Evolutionary conservation across 2,329 filamentous ascomycete species (phyloP), one percentile per base, ranked within the genome.

Genomic region (Aureobasidium zeae): DNA sequence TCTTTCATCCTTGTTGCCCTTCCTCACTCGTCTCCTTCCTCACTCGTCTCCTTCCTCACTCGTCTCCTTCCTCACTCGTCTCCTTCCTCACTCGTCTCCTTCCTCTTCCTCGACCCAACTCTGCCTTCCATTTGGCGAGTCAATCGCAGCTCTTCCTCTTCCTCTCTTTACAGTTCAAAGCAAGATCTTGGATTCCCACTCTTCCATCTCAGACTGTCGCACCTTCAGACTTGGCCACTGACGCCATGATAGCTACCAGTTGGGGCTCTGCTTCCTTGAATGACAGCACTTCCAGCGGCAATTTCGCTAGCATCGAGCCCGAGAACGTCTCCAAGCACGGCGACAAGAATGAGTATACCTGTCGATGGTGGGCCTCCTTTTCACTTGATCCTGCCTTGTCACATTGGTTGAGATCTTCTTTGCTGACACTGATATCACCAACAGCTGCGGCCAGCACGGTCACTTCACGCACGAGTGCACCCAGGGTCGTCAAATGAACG

Each of bases 401-500:
- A n/a, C n/a, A n/a, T n/a, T n/a, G n/a, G n/a, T n/a, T n/a, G n/a
- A n/a, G n/a, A n/a, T n/a, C n/a, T n/a, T n/a, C n/a, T n/a, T n/a
- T n/a, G n/a, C n/a, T n/a, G n/a, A n/a, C n/a, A n/a, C n/a, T n/a
- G n/a, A n/a, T n/a, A n/a, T n/a, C n/a, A n/a, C n/a, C n/a, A n/a
- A n/a, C n/a, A n/a, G n/a, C 53, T 72, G 68, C 49, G 50, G 57
- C 12, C 53, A 63, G 35, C 53, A 56, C 3, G 64, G 63, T 1
- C 70, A 72, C 56, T 69, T 69, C 44, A 61, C 25, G 5, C 25
- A 26, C 3, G 36, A 39, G 1, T 39, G 36, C 9, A 4, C 26
- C 38, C 64, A 69, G 44, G 66, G 65, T 42, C 57, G 63, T 12
- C 73, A 74, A 56, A 65, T 74, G 56, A n/a, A n/a, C 30, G 59